Percentiles rank a stretch among this genome's conserved stretches.
Evolutionary conservation across 192 early-diverging fungal species (phyloP).

Genomic region (Coemansia sp.): DNA sequence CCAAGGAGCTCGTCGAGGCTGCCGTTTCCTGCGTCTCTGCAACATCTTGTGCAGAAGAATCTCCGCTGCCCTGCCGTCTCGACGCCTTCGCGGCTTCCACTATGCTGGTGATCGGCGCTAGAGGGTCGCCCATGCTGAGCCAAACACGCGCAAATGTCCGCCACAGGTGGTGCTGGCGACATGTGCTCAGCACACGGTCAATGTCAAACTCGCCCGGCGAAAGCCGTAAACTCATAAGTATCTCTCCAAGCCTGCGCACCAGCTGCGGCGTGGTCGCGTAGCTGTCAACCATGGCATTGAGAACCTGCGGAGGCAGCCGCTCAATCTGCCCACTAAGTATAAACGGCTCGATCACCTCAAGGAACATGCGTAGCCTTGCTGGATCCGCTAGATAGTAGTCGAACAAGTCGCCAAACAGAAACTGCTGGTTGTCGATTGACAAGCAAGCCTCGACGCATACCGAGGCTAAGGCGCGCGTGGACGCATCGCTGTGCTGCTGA

Average conservation of each 20-base stretch:
- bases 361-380: conserved; percentile 9
- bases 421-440: conserved; percentile 15
- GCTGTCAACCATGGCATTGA: conserved; percentile 42
- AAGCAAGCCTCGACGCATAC: conserved; percentile 42
- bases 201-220: conserved; percentile 49
- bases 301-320: conserved; percentile 33
- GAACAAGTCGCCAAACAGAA: conserved; percentile 48
- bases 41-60: not conserved
- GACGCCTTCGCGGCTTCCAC: conserved; percentile 16
- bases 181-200: conserved; percentile 42
- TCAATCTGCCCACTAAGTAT: conserved; percentile 38
- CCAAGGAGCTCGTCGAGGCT: not conserved
- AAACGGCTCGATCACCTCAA: conserved; percentile 49
- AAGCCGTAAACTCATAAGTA: conserved; percentile 29
- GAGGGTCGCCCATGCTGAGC: conserved; percentile 46
- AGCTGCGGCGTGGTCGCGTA: conserved; percentile 26
- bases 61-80: not conserved
- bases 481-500: conserved; percentile 9
- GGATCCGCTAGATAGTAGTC: conserved; percentile 21
- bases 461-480: conserved; percentile 26
- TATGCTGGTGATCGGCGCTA: conserved; percentile 32
- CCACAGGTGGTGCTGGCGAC: conserved; percentile 41
- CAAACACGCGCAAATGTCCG: conserved; percentile 55
- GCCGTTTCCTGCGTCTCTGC: not conserved
- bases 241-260: conserved; percentile 39